Percentiles rank a stretch among this genome's conserved stretches.
phyloP scores from a whole-genome alignment of 2,329 filamentous ascomycete species.

The Hypoxylon sp. region DNA sequence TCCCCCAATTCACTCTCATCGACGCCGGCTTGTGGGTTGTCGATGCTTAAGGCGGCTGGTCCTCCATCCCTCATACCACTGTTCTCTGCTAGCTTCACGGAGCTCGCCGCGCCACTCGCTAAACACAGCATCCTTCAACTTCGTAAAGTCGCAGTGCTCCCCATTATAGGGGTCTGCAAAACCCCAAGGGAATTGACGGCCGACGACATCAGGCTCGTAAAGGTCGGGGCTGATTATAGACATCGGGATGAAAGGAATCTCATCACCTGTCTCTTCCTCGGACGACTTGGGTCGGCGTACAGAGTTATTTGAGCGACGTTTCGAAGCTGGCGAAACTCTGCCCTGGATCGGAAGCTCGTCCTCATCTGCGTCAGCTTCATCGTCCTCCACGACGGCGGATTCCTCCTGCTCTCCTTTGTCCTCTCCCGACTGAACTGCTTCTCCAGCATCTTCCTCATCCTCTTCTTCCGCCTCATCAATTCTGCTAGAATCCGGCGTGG shows the following conservation, averaged over 20 bases:
- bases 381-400: conserved; percentile 50
- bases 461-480: conserved; percentile 72
- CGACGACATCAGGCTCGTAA: conserved; percentile 84
- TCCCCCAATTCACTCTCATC: conserved; percentile 51
- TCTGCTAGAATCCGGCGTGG: conserved; percentile 63
- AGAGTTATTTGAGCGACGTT: conserved; percentile 64
- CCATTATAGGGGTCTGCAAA: conserved; percentile 94
- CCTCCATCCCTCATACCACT: conserved; percentile 97
- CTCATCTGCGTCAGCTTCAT: conserved; percentile 48
- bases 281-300: conserved; percentile 62
- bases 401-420: conserved; percentile 50
- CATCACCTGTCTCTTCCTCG: conserved; percentile 63
- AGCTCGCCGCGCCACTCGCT: conserved; percentile 93
- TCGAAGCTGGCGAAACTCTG: conserved; percentile 58
- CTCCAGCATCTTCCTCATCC: conserved; percentile 52
- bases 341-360: conserved; percentile 61
- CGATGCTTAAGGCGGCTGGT: conserved; percentile 76
- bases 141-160: conserved; percentile 93
- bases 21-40: conserved; percentile 57
- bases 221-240: conserved; percentile 95
- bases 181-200: conserved; percentile 95
- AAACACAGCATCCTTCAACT: conserved; percentile 92
- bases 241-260: conserved; percentile 82
- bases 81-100: conserved; percentile 88
- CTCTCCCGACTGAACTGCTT: conserved; percentile 47